Evolutionary conservation across 805 yeast species (phyloP).

Genomic region (Candida sphagnicola): DNA sequence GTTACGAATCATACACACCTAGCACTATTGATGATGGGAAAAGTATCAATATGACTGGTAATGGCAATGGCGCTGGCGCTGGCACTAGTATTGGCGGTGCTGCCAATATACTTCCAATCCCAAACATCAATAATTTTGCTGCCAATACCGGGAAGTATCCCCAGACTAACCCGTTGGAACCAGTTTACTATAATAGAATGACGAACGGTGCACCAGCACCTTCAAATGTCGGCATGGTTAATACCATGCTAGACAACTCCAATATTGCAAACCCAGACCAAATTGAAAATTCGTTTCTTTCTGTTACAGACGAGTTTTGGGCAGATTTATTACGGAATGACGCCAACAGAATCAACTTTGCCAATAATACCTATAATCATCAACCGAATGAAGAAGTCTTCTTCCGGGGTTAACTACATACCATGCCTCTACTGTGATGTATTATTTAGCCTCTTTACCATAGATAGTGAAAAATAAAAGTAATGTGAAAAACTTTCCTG

Average conservation of each 20-base stretch:
- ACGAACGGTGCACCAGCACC: neutral
- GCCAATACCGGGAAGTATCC: too few relatives aligned
- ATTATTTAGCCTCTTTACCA: too few relatives aligned
- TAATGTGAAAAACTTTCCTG: neutral
- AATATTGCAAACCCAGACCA: conserved; percentile 11
- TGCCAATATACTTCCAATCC: too few relatives aligned
- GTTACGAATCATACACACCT: too few relatives aligned
- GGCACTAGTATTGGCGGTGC: too few relatives aligned
- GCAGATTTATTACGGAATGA: conserved; percentile 45
- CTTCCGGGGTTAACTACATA: conserved; percentile 9
- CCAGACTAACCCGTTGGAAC: neutral
- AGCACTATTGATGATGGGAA: neutral
- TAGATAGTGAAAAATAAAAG: too few relatives aligned
- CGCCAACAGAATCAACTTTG: conserved; percentile 31
- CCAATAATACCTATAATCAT: conserved; percentile 15
- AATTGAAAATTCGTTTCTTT: conserved; percentile 46
- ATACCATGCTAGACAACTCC: neutral
- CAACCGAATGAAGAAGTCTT: conserved; percentile 23
- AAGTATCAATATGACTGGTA: neutral
- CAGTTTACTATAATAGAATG: neutral
- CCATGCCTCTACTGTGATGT: too few relatives aligned
- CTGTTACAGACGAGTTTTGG: conserved; percentile 71
- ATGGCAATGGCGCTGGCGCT: too few relatives aligned
- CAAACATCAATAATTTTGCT: too few relatives aligned
- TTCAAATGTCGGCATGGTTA: too few relatives aligned